Evolutionary conservation across 2,329 filamentous ascomycete genomes (phyloP).

Genomic region (Hypomyces perniciosus): DNA sequence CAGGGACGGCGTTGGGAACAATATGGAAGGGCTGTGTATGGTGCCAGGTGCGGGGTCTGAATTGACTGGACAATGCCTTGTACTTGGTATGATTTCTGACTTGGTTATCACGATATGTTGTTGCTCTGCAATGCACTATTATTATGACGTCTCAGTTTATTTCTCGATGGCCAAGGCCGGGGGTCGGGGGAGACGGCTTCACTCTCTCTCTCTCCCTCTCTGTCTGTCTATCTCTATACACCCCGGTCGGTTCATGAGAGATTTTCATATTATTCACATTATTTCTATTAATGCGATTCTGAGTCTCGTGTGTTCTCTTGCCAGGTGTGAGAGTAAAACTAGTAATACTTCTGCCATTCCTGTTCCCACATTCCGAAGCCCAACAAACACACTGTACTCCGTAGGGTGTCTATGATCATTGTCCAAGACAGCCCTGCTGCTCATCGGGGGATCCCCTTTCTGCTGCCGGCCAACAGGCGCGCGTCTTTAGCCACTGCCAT

Average conservation of each 20-base stretch:
- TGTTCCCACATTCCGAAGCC: too few species aligned
- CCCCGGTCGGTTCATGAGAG: background rate
- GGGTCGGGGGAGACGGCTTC: background rate
- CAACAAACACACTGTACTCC: too few species aligned
- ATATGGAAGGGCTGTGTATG: constrained; percentile 2
- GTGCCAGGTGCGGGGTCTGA: background rate
- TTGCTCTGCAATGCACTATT: background rate
- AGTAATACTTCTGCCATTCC: too few species aligned
- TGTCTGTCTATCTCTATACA: background rate
- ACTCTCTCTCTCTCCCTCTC: background rate
- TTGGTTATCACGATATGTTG: background rate
- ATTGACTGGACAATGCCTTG: constrained; percentile 1
- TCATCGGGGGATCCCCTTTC: too few species aligned
- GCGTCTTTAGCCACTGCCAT: too few species aligned
- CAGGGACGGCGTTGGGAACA: constrained; percentile 1
- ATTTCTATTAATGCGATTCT: too few species aligned
- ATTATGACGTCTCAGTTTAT: background rate
- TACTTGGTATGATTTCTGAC: background rate
- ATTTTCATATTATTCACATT: background rate
- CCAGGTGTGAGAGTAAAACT: too few species aligned
- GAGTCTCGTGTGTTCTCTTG: too few species aligned
- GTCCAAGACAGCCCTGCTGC: too few species aligned
- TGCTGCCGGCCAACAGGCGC: too few species aligned
- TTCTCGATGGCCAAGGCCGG: background rate
- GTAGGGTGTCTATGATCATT: too few species aligned